Base-by-base conservation (phyloP, 805 yeast species). In the Suhomyces prunicola region DNA sequence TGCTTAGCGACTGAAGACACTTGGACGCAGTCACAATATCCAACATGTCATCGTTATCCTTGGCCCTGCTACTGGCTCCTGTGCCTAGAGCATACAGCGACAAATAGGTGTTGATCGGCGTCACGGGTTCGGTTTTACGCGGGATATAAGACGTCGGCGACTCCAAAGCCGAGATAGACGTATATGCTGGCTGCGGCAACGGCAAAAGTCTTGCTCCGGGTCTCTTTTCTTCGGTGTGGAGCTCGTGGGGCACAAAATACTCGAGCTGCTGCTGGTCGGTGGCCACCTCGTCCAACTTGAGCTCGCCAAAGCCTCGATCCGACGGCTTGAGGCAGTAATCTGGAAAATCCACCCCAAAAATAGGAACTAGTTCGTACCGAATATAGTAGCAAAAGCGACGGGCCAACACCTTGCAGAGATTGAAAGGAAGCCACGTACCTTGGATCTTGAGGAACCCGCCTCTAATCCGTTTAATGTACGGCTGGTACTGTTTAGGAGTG, bases 391-490 rank as follows among this genome's bases (percentile, higher is more conserved):
- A 88, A 61, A 90, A 88, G 49, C 87, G 80, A 33, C 82, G 68
- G 3, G 96, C 93, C 50, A 91, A 72, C 31, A 80, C 71, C 54
- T 77, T 78, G 23, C 96, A 90, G 48, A 88, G 74, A 8, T 79
- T 80, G 62, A 71, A 86, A 1, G 96, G 93, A 40, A 90, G 71
- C 97, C 97, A 92, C 7, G 97, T 90, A 4, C 97, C 97, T 71
- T 91, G 97, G 58, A 92, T 90, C 73, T 90, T 90, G 58, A 91
- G 78, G 62, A 84, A 90, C 2, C 97, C 97, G 46, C 97, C 97
- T 51, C 97, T 75, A 13, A 91, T 90, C 48, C 97, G 80, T 60
- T 83, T 83, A 51, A 87, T 78, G 42, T 77, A 79, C 15, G 78
- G 81, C 58, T 82, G 89, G 50, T 84, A 74, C 60, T 83, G 83